Conservation (phyloP, 2,329 filamentous ascomycete genomes). For the Xylariaceae sp. region DNA sequence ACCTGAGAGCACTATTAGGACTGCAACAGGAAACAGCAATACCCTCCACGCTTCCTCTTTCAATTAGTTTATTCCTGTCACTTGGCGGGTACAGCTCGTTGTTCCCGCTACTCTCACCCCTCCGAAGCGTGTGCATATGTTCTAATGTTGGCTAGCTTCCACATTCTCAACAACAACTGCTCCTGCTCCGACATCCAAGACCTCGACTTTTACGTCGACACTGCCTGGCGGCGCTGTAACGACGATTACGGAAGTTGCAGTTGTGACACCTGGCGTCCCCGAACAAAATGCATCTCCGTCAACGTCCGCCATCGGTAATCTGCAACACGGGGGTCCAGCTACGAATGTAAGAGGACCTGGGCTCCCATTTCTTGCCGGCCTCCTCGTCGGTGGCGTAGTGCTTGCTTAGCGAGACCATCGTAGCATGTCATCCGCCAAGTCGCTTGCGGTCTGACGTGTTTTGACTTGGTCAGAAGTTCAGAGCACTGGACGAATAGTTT, state of each 20-base stretch:
- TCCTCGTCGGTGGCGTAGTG: conserved; percentile 37
- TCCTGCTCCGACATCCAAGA: conserved; percentile 30
- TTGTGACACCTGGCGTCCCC: conserved; percentile 34
- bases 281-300: conserved; percentile 31
- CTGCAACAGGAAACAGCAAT: no score
- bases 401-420: conserved; percentile 21
- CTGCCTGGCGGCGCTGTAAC: conserved; percentile 40
- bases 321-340: conserved; percentile 37
- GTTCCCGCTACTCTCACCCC: not conserved
- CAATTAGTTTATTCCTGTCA: not conserved
- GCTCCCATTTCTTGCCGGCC: conserved; percentile 36
- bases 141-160: conserved; percentile 26
- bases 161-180: conserved; percentile 31
- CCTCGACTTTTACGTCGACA: conserved; percentile 41
- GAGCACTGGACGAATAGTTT: not conserved
- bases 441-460: not conserved
- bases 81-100: not conserved
- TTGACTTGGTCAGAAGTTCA: not conserved
- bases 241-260: conserved; percentile 40
- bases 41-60: no score
- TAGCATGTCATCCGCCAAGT: not conserved
- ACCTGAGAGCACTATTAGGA: no score
- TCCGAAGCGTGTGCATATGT: not conserved
- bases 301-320: conserved; percentile 27
- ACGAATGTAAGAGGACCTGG: conserved; percentile 21